phyloP scores from a whole-genome alignment of 2,329 filamentous ascomycete species.

The Rutstroemia sp. region DNA sequence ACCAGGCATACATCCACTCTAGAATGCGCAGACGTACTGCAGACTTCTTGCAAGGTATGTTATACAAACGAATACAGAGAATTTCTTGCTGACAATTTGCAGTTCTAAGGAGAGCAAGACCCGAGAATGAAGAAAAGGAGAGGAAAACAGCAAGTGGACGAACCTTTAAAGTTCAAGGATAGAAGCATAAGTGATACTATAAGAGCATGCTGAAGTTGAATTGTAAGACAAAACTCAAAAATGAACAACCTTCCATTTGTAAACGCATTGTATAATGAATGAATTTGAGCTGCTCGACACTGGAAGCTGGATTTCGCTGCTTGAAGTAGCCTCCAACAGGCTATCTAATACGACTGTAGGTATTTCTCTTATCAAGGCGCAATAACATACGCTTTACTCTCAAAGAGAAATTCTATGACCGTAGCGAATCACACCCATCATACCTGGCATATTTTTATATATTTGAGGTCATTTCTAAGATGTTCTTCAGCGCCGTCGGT shows the following conservation, averaged over 20 bases:
- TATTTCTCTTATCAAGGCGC: no score
- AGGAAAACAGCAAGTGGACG: conserved; percentile 95
- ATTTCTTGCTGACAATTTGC: conserved; percentile 30
- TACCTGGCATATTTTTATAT: no score
- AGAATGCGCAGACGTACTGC: conserved; percentile 96
- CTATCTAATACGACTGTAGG: no score
- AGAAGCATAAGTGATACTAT: conserved; percentile 11
- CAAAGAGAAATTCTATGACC: no score
- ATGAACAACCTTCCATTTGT: neutral
- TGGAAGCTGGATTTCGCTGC: no score
- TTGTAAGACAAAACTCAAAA: conserved; percentile 6
- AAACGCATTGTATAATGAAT: neutral
- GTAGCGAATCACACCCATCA: no score
- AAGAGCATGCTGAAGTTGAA: neutral
- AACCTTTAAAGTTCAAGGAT: conserved; percentile 58
- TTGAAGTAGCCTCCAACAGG: no score
- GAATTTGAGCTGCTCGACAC: no score
- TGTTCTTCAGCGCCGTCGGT: no score
- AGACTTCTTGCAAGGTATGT: conserved; percentile 90
- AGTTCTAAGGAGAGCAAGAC: conserved; percentile 94
- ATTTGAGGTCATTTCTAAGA: no score
- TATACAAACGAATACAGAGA: neutral
- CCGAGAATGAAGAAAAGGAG: conserved; percentile 95
- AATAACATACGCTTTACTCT: no score
- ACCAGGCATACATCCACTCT: conserved; percentile 88